Evolutionary conservation across 768 basidiomycete species (phyloP).

Genomic region (Hericium erinaceus): DNA sequence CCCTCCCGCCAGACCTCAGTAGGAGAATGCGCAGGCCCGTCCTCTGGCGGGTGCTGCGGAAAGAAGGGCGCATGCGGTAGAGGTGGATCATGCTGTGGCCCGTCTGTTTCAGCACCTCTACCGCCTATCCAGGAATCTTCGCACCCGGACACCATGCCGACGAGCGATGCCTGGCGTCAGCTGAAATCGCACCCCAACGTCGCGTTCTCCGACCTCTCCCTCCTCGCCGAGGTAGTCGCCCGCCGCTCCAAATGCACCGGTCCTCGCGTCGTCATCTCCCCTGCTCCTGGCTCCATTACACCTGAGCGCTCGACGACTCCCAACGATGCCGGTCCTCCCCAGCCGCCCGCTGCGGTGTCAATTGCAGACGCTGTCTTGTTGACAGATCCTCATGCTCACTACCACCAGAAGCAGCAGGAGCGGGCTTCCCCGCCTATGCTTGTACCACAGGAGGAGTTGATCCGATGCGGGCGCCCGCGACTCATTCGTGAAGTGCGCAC

Average conservation of each 20-base stretch:
- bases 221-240: conserved; percentile 85
- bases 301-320: conserved; percentile 38
- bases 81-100: not conserved
- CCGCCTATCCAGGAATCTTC: conserved; percentile 12
- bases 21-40: conserved; percentile 14
- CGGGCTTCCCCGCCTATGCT: conserved; percentile 36
- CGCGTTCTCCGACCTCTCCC: conserved; percentile 69
- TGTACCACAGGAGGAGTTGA: conserved; percentile 51
- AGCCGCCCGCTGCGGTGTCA: conserved; percentile 2
- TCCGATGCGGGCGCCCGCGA: conserved; percentile 49
- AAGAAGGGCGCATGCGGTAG: not conserved
- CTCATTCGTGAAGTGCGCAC: conserved; percentile 57
- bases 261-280: conserved; percentile 53
- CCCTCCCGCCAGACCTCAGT: conserved; percentile 26
- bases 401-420: conserved; percentile 34
- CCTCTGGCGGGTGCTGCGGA: not conserved
- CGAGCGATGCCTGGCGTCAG: conserved; percentile 75
- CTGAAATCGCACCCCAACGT: conserved; percentile 86
- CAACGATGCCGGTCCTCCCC: conserved; percentile 1
- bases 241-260: conserved; percentile 73
- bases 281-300: conserved; percentile 37
- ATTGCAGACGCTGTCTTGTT: conserved; percentile 31
- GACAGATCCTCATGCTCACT: conserved; percentile 46
- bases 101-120: conserved; percentile 25
- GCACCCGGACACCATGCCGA: conserved; percentile 54